Evolutionary conservation across 345 rosid genomes (phyloP).

Genomic region (Alliaria petiolata): DNA sequence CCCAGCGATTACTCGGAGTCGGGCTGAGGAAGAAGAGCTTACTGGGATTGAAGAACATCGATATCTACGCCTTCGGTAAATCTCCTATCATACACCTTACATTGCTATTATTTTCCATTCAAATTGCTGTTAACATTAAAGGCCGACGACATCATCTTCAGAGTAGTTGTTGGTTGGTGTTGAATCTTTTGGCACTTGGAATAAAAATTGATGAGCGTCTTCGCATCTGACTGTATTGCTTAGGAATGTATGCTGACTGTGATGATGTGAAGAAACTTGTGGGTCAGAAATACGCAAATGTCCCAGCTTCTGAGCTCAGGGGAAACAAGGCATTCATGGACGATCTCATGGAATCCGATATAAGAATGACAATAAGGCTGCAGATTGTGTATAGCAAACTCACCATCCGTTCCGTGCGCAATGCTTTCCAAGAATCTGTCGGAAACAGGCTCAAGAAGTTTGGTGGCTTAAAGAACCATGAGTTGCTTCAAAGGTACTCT

Average conservation of each 20-base stretch:
- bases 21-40: conserved; percentile 75
- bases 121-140: too few species aligned
- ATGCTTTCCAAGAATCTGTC: conserved; percentile 80
- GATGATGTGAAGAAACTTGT: conserved; percentile 52
- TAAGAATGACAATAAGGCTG: conserved; percentile 67
- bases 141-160: too few species aligned
- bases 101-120: too few species aligned
- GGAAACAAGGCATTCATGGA: conserved; percentile 46
- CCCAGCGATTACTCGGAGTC: conserved; percentile 61
- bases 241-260: conserved; percentile 79
- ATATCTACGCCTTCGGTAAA: conserved; percentile 79
- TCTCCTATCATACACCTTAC: too few species aligned
- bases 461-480: conserved; percentile 53
- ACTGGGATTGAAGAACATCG: conserved; percentile 78
- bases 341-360: conserved; percentile 65
- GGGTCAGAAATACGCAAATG: conserved; percentile 54
- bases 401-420: conserved; percentile 66
- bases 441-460: conserved; percentile 78
- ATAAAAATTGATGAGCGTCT: not conserved
- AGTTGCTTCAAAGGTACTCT: conserved; percentile 71
- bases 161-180: too few species aligned
- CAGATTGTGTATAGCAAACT: conserved; percentile 72
- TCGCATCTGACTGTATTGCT: not conserved
- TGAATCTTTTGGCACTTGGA: too few species aligned
- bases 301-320: conserved; percentile 54